Evolutionary conservation across 116 monocot genomes (phyloP).

Genomic region (Trichopus zeylanicus): DNA sequence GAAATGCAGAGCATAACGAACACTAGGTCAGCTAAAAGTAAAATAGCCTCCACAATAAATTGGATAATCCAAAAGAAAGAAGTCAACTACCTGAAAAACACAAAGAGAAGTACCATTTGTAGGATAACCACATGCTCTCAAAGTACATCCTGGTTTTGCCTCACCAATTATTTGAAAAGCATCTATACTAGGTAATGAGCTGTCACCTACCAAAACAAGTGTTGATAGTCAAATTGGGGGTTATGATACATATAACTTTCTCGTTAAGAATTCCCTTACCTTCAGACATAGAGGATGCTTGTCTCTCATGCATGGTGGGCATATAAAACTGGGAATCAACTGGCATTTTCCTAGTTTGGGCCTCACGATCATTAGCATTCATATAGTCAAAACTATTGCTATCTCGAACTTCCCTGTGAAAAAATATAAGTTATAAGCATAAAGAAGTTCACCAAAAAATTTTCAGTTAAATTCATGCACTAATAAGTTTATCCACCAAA

Average conservation of each 20-base stretch:
- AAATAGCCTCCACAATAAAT: no score
- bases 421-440: conserved; percentile 7
- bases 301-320: conserved; percentile 17
- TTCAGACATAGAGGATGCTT: conserved; percentile 24
- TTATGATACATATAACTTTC: conserved; percentile 4
- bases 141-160: conserved; percentile 60
- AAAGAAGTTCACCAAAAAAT: not conserved
- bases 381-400: conserved; percentile 13
- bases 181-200: conserved; percentile 66
- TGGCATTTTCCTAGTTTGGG: conserved; percentile 11
- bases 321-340: conserved; percentile 24
- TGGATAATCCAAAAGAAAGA: not conserved
- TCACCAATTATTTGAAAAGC: conserved; percentile 81
- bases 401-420: conserved; percentile 40
- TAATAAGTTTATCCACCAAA: no score
- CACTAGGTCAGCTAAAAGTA: no score
- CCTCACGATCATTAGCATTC: conserved; percentile 24
- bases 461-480: no score
- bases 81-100: conserved; percentile 59
- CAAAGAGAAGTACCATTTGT: conserved; percentile 76
- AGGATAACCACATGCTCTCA: conserved; percentile 75
- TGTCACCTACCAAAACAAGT: conserved; percentile 34
- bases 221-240: not conserved
- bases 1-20: conserved; percentile 6
- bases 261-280: conserved; percentile 16